Base-by-base conservation (phyloP, 495 filamentous ascomycete genomes). In the Xylaria bambusicola region DNA sequence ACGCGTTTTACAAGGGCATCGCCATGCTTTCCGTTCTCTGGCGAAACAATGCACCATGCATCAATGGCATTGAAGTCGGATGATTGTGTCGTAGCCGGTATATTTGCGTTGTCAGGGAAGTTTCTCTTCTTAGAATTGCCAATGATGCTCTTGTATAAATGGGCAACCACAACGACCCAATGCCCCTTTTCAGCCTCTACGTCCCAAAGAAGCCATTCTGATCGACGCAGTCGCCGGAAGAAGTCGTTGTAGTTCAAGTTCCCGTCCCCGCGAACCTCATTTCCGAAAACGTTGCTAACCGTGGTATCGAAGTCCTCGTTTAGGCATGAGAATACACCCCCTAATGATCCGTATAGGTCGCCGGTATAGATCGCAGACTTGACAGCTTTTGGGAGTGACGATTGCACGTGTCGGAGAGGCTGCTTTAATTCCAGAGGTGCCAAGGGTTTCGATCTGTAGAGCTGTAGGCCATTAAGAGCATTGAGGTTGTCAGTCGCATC, bases 201-300 rank as follows among this genome's bases (percentile, higher is more conserved):
- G 18, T 56, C 53, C 53, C 53, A 56, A 27, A 56, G 53, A 17
- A 56, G 41, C 40, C 41, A 56, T 20, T 56, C 53, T 26, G 53
- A n/a, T 6, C 53, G 53, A 23, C 53, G 53, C 29, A 56, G 15
- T 47, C 53, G 40, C 29, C 41, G 53, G 4, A 56, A 56, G 41
- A 56, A 56, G 27, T 56, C 53, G 53, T 47, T 56, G 29, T 46
- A 56, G 36, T 56, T 56, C 13, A 47, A 0, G 0, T 24, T 7
- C 2, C 53, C 53, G n/a, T 56, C 53, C 18, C 0, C 53, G 20
- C 53, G 40, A 13, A 35, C 27, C 35, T 56, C 53, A 12, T 56
- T 56, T 20, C 17, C 10, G 20, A 56, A 56, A 6, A 47, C 53
- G 1, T 12, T 35, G 12, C 36, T 31, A 18, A 24, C 13, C 7